Base-by-base conservation (phyloP, 352 stramenopile species). In the Blastocystis sp. region DNA sequence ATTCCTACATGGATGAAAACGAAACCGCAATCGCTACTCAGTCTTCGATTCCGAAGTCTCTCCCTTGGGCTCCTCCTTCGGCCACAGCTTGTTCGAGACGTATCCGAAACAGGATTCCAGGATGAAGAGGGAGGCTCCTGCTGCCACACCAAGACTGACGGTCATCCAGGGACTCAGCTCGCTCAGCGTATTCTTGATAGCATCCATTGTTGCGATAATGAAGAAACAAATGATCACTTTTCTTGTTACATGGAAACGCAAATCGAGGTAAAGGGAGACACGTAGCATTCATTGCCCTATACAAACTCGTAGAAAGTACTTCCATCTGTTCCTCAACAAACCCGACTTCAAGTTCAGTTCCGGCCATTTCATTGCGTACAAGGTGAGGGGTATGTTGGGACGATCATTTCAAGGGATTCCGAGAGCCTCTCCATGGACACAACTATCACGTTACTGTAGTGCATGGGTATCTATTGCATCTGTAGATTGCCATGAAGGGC, bases 301-400 rank as follows among this genome's bases (percentile, higher is more conserved):
- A 16, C 34, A 42, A 59, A 48, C 21, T 32, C 2, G 42, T 59
- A 81, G 69, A 63, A 81, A 81, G 69, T 36, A 40, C 8, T 81
- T 81, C 42, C 69, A 81, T 38, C 51, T 81, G 21, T 81, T 81
- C 48, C 69, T 81, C 32, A 81, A 81, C 48, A 81, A 81, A 64
- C 69, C 61, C 3, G 69, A 81, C 18, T 81, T 81, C 48, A 81
- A 81, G 27, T 81, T 81, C 36, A 81, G 69, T 44, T 81, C 69
- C 18, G 69, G 69, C 16, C 69, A 81, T 81, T 81, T 81, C 27
- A 81, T 81, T 61, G 69, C 69, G 7, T 81, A 81, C 48, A 61
- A 81, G 29, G 69, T 81, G 27, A 1, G 0, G 36, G 1, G 4
- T 72, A 14, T 7, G 8, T n/a, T 6, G 32, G 44, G 6, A 51